Evolutionary conservation across 371 early-diverging fungal species (phyloP).

Genomic region (Choanephora cucurbitarum): DNA sequence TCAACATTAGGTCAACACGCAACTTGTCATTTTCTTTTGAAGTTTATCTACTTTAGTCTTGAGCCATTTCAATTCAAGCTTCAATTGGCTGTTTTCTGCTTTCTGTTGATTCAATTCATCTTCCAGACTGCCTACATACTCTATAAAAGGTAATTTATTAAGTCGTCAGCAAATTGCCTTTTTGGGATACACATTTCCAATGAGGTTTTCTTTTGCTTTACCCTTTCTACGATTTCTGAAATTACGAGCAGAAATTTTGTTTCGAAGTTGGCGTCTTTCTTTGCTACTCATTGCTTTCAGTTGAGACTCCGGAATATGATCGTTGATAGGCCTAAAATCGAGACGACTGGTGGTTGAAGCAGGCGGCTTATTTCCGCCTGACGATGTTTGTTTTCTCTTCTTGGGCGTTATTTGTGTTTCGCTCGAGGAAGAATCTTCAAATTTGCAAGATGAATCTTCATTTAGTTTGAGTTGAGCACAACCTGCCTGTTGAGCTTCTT

Average conservation of each 20-base stretch:
- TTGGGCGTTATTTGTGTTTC: slow-evolving; percentile 3
- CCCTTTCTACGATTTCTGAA: slow-evolving; percentile 88
- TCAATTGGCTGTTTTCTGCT: slow-evolving; percentile 57
- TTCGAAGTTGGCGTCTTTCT: slow-evolving; percentile 85
- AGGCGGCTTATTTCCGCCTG: slow-evolving; percentile 1
- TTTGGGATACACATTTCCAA: too few relatives aligned
- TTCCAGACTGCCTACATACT: slow-evolving; percentile 80
- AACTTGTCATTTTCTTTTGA: slow-evolving; percentile 39
- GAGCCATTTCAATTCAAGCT: slow-evolving; percentile 51
- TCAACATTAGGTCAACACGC: slow-evolving; percentile 33
- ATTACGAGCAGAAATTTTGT: slow-evolving; percentile 90
- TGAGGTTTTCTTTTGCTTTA: slow-evolving; percentile 29
- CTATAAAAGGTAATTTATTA: slow-evolving; percentile 37
- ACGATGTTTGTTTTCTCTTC: not conserved
- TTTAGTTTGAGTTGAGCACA: not conserved
- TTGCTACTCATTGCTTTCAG: slow-evolving; percentile 72
- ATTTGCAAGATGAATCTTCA: not conserved
- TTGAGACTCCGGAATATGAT: slow-evolving; percentile 34
- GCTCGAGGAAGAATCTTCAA: slow-evolving; percentile 11
- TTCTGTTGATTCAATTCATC: slow-evolving; percentile 47
- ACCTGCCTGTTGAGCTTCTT: slow-evolving; percentile 12
- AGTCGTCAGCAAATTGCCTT: slow-evolving; percentile 19
- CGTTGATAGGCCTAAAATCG: slow-evolving; percentile 23
- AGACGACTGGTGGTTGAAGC: slow-evolving; percentile 19
- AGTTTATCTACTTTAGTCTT: slow-evolving; percentile 30